These are phyloP conservation scores for Juglanconis oblonga DNA, from an alignment of 2,329 filamentous ascomycete species.

Conservation along the genomic window DNA sequence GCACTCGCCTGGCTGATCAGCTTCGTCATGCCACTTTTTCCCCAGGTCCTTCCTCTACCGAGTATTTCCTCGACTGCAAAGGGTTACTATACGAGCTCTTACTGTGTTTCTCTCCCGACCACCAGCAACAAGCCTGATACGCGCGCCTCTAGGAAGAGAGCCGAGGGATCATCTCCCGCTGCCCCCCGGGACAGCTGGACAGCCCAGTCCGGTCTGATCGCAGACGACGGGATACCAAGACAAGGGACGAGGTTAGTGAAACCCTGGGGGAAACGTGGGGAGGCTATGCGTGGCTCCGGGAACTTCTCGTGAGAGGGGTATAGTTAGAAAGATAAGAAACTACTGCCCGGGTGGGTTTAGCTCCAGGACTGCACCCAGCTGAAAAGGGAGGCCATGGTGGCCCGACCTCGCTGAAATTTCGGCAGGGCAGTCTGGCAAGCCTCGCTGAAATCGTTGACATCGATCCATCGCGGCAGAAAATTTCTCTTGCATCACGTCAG, in stretches of 20 bases:
- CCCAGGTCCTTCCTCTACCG: not conserved
- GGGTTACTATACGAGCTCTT: not conserved
- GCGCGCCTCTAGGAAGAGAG: not conserved
- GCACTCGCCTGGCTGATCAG: not conserved
- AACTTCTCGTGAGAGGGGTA: conserved; percentile 17
- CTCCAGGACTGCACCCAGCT: not conserved
- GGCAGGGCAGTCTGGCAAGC: not conserved
- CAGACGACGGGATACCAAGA: not conserved
- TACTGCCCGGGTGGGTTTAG: conserved; percentile 15
- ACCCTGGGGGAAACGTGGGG: conserved; percentile 18
- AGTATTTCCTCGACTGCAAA: not conserved
- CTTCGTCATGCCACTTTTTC: not conserved
- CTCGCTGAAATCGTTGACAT: conserved; percentile 7
- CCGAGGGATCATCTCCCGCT: no score
- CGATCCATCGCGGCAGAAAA: not conserved
- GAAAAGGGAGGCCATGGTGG: not conserved
- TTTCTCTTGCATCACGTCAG: conserved; percentile 1
- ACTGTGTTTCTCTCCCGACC: not conserved
- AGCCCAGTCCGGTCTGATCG: not conserved
- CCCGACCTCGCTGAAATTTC: conserved; percentile 16
- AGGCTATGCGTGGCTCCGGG: conserved; percentile 2
- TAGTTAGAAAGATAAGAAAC: conserved; percentile 15
- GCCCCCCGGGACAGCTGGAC: no score
- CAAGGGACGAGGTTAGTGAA: not conserved
- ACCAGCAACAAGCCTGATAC: not conserved